Evolutionary conservation across 2,329 filamentous ascomycete species (phyloP), one percentile per base, ranked within the genome.

Genomic region (Didymella segeticola): DNA sequence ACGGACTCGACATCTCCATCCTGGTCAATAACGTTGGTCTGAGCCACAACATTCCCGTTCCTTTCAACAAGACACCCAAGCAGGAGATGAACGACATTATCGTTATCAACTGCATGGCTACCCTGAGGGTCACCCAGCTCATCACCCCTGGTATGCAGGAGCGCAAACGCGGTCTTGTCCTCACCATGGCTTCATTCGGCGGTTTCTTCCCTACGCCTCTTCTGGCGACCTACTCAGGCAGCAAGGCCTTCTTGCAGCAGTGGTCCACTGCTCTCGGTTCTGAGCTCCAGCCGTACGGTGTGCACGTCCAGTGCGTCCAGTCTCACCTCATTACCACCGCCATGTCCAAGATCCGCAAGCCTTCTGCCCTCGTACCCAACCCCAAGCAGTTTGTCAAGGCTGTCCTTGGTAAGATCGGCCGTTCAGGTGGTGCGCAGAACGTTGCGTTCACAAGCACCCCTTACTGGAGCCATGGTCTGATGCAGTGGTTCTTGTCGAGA

Each of bases 111-210:
- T 97, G 93, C 78, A 80, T 89, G 58, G 93, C 89, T 36, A 99
- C 95, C 0, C 83, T 99, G 29, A 89, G 90, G 71, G 88, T 93
- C 46, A 99, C 95, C 0, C 88, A 93, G 73, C 82, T 93, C 42
- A 82, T 99, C 34, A 88, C 89, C 0, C 93, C 95, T 0, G 86
- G 89, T 56, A 92, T 99, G 86, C 84, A 90, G 56, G 82, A 88
- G 73, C 89, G 93, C 68, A 91, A 90, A 78, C 86, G 87, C 52
- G 95, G 96, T 20, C 82, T 99, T 29, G 91, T 99, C 69, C 81
- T 99, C 49, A 99, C 93, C 53, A 97, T 99, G 93, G 95, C 93
- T 39, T 97, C 93, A 10, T 96, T 98, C 72, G 95, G 89, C 58
- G 96, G 95, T 63, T 89, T 96, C 78, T 86, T 95, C 57, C 95